Evolutionary conservation across 106 monocot genomes (phyloP), one percentile per base, ranked within the genome.

Genomic region (Dendrobium officinale): DNA sequence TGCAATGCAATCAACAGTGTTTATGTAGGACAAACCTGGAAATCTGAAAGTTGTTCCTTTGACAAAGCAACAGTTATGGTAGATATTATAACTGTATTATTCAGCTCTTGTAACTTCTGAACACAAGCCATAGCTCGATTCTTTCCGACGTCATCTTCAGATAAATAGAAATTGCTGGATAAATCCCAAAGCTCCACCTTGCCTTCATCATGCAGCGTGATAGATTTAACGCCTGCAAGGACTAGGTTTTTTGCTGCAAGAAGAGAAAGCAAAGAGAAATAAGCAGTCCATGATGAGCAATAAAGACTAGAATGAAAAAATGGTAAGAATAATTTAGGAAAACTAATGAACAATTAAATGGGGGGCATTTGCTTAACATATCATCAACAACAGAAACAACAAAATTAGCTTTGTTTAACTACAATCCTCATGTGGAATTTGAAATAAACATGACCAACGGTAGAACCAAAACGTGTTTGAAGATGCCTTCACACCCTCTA

Each of bases 201-300:
- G 6, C 77, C 83, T 82, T 95, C 92, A 82, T 90, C 95, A 84
- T 92, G 92, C 58, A 95, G 67, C 42, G 90, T 92, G 26, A 92
- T 81, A 55, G 95, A 95, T 78, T 89, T 95, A 17, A 95, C 90
- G 58, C 92, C 95, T 4, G 92, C 92, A 79, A 95, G 90, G 47
- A 90, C 92, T 79, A 92, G 92, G 76, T 95, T 95, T 79, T 95
- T 95, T 56, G 94, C 94, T 95, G 85, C 81, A 83, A 82, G 13
- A 78, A 84, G 27, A 83, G 77, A 77, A 22, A 73, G 15, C 42
- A 6, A 81, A n/a, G 6, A 54, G 10, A n/a, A 55, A 43, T 11
- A 72, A 72, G 37, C 13, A 10, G 9, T 15, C 8, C 15, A 45
- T 6, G 0, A 7, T 6, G 4, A 73, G 33, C 55, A 70, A 26